Conservation (phyloP, 2,329 filamentous ascomycete genomes). For the Dryadomyces sulphureus region DNA sequence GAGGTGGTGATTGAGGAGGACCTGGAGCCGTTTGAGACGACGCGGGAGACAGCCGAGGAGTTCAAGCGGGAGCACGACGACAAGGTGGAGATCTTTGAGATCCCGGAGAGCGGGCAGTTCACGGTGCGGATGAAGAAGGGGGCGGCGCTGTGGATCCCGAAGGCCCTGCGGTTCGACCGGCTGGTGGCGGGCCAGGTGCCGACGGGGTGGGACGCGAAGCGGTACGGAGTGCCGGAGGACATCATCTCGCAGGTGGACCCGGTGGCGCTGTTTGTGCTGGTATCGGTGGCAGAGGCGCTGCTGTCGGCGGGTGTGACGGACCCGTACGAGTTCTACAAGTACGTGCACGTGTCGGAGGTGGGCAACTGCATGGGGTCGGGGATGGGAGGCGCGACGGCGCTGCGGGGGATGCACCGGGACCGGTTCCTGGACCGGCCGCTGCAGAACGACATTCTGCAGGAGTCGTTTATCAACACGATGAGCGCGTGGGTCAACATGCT, state of each 20-base stretch:
- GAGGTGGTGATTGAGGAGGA: constrained; percentile 97
- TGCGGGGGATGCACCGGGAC: constrained; percentile 97
- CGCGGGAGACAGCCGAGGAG: constrained; percentile 92
- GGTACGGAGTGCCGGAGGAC: constrained; percentile 91
- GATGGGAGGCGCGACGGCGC: constrained; percentile 85
- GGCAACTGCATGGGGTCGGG: constrained; percentile 98
- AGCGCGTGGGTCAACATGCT: constrained; percentile 99
- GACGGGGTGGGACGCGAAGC: constrained; percentile 92
- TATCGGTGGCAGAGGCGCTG: constrained; percentile 83
- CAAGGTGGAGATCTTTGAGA: constrained; percentile 94
- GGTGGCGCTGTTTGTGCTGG: constrained; percentile 87
- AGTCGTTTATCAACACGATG: constrained; percentile 99
- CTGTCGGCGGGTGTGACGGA: constrained; percentile 92
- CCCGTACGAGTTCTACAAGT: constrained; percentile 99
- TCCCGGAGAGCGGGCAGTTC: constrained; percentile 84
- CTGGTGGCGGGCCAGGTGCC: constrained; percentile 95
- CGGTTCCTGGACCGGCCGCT: constrained; percentile 92
- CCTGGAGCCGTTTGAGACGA: constrained; percentile 89
- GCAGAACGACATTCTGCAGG: constrained; percentile 97
- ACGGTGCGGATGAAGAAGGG: constrained; percentile 92
- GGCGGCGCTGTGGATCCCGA: constrained; percentile 86
- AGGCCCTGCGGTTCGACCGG: constrained; percentile 92
- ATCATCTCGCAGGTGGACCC: constrained; percentile 97
- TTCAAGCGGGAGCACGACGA: constrained; percentile 96
- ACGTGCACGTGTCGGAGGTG: constrained; percentile 93